Conservation (phyloP, 2,329 filamentous ascomycete genomes). For the Ampelomyces quisqualis region DNA sequence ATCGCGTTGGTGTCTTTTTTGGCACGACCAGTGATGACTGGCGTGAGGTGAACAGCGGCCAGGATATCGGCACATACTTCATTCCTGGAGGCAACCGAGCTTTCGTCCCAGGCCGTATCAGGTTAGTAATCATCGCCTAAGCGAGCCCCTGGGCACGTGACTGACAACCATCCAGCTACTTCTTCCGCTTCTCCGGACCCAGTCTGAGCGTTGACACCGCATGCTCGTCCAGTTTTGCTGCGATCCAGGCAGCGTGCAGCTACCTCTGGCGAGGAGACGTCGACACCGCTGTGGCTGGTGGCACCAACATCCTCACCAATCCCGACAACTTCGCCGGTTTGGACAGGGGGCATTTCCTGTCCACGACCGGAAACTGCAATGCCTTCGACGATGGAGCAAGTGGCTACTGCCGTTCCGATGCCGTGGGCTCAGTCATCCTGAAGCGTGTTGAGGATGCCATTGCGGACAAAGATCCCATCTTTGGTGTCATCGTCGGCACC, state of each 20-base stretch:
- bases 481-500: constrained; percentile 73
- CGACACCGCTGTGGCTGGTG: constrained; percentile 78
- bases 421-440: constrained; percentile 70
- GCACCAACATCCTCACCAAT: constrained; percentile 75
- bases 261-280: constrained; percentile 74
- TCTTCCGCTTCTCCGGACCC: constrained; percentile 73
- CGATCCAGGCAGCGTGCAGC: constrained; percentile 70
- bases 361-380: constrained; percentile 73
- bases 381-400: constrained; percentile 79
- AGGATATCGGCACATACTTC: constrained; percentile 70
- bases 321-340: constrained; percentile 76
- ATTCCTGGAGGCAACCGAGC: constrained; percentile 64
- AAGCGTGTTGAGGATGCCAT: constrained; percentile 78
- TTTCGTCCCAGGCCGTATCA: constrained; percentile 65
- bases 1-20: constrained; percentile 71
- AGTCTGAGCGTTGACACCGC: constrained; percentile 75
- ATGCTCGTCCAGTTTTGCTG: constrained; percentile 72
- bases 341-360: constrained; percentile 74
- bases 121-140: too few relatives aligned
- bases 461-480: constrained; percentile 68
- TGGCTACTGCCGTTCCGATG: constrained; percentile 79
- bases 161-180: too few relatives aligned
- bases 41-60: constrained; percentile 70
- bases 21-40: constrained; percentile 76
- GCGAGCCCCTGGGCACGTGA: too few relatives aligned